These are phyloP conservation scores for Ganoderma sinense DNA, from an alignment of 1,284 basidiomycete genomes.

Conservation along the genomic window DNA sequence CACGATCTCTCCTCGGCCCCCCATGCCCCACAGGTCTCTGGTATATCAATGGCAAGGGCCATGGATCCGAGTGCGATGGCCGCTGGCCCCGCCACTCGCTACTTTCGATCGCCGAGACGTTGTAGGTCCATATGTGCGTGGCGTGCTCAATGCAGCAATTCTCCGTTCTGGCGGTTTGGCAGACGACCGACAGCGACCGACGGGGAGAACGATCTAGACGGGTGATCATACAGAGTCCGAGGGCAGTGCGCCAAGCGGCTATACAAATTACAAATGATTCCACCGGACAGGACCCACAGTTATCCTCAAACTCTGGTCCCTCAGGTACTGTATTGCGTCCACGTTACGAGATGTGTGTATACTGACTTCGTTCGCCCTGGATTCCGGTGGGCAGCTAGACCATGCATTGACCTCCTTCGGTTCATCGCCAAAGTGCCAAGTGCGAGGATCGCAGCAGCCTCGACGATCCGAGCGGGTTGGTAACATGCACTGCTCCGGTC, in stretches of 20 bases:
- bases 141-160: neutral
- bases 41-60: neutral
- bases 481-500: neutral
- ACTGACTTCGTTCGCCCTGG: neutral
- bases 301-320: neutral
- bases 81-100: neutral
- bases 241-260: conserved; percentile 4
- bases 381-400: neutral
- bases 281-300: neutral
- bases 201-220: neutral
- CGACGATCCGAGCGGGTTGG: neutral
- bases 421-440: neutral
- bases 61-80: neutral
- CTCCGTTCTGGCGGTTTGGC: neutral
- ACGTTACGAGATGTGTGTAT: neutral
- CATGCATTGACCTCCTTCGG: neutral
- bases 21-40: neutral
- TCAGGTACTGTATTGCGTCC: neutral
- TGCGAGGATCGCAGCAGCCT: neutral
- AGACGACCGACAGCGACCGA: neutral
- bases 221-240: conserved; percentile 8
- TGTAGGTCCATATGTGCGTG: conserved; percentile 2
- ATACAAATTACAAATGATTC: neutral
- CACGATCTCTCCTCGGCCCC: neutral
- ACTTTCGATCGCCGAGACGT: neutral